phyloP scores from a whole-genome alignment of 179 eudicot species.

The Silene coronaria region DNA sequence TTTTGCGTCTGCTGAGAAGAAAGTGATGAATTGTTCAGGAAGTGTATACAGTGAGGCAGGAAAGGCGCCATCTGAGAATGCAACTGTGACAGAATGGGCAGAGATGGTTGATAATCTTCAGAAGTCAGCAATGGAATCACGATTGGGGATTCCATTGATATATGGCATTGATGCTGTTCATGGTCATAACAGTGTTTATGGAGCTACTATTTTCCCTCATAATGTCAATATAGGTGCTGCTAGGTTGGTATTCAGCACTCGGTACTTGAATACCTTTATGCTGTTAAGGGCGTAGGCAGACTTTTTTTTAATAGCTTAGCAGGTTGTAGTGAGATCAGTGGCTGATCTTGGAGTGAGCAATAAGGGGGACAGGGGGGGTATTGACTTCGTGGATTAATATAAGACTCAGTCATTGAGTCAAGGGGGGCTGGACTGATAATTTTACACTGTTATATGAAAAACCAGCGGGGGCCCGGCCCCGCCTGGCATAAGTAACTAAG shows the following conservation, averaged over 20 bases:
- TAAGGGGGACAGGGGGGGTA: no score
- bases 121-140: slow-evolving; percentile 50
- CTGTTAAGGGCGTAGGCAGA: no score
- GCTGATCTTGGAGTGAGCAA: no score
- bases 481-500: no score
- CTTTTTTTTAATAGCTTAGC: no score
- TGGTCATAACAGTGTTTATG: slow-evolving; percentile 71
- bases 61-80: slow-evolving; percentile 45
- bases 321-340: no score
- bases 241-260: slow-evolving; percentile 31
- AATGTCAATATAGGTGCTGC: slow-evolving; percentile 77
- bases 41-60: slow-evolving; percentile 62
- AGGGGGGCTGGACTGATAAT: no score
- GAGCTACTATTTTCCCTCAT: slow-evolving; percentile 73
- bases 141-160: slow-evolving; percentile 65
- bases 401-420: no score
- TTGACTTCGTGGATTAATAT: no score
- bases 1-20: not conserved
- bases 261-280: no score
- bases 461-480: no score
- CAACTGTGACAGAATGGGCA: slow-evolving; percentile 57
- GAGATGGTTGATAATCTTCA: slow-evolving; percentile 65
- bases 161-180: slow-evolving; percentile 76
- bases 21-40: slow-evolving; percentile 29
- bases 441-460: no score